phyloP scores from a whole-genome alignment of 1,284 basidiomycete species.

The Trichosporon asahii region DNA sequence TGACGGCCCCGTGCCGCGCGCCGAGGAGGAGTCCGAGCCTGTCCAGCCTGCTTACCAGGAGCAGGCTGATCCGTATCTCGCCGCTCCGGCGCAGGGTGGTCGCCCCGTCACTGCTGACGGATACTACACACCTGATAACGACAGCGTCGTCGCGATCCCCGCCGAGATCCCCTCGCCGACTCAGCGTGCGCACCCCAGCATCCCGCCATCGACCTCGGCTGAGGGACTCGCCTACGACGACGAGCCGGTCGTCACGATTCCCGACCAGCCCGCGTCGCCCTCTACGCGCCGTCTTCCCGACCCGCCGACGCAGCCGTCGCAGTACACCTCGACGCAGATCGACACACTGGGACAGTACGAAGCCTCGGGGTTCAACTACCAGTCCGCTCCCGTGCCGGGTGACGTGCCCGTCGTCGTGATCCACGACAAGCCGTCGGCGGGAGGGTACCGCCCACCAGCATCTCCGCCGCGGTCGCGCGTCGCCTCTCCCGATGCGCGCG shows the following conservation, averaged over 20 bases:
- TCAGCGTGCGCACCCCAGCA: background rate
- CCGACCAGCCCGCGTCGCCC: background rate
- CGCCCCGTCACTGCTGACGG: background rate
- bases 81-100: background rate
- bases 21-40: background rate
- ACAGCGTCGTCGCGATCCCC: background rate
- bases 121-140: background rate
- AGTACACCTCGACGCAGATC: background rate
- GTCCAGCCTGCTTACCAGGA: background rate
- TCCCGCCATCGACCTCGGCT: background rate
- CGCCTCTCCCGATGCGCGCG: background rate
- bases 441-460: background rate
- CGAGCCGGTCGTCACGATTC: conserved; percentile 4
- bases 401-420: conserved; percentile 5
- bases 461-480: background rate
- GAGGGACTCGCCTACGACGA: background rate
- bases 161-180: background rate
- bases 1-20: background rate
- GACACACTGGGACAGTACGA: background rate
- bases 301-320: background rate
- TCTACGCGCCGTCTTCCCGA: background rate
- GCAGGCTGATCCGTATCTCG: background rate
- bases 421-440: background rate
- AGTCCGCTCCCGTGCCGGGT: background rate
- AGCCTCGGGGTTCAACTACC: background rate